phyloP scores from a whole-genome alignment of 441 rosid genomes.

The Pelargonium citronellum region DNA sequence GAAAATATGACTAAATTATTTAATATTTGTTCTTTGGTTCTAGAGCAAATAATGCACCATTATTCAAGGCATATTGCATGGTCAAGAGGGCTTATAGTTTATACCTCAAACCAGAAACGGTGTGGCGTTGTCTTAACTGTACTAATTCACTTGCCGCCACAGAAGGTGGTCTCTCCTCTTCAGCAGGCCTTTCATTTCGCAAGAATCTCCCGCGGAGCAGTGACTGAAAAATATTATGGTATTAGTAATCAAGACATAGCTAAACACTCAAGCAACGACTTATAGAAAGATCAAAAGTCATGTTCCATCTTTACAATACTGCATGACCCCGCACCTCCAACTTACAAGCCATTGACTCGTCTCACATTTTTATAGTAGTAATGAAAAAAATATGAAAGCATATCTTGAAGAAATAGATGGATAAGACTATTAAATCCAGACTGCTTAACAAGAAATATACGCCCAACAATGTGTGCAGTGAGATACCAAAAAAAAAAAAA shows the following conservation, averaged over 20 bases:
- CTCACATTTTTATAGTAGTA: too few relatives aligned
- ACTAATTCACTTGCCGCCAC: slow-evolving; percentile 75
- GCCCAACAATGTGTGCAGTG: too few relatives aligned
- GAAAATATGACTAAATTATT: not conserved
- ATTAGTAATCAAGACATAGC: slow-evolving; percentile 20
- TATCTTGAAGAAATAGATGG: too few relatives aligned
- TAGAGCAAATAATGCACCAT: not conserved
- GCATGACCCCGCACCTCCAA: not conserved
- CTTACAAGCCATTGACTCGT: not conserved
- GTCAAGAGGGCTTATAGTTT: not conserved
- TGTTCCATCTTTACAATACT: not conserved
- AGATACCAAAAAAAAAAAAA: too few relatives aligned
- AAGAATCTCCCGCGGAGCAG: slow-evolving; percentile 92
- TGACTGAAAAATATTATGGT: slow-evolving; percentile 48
- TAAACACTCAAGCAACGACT: slow-evolving; percentile 1
- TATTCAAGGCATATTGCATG: slow-evolving; percentile 6
- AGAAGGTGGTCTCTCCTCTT: slow-evolving; percentile 77
- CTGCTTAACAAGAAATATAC: too few relatives aligned
- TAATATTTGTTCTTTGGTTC: not conserved
- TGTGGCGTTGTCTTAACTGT: slow-evolving; percentile 80
- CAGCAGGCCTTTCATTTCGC: slow-evolving; percentile 74
- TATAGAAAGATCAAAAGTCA: not conserved
- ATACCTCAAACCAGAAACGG: slow-evolving; percentile 93
- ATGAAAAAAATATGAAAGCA: too few relatives aligned
- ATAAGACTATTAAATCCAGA: too few relatives aligned